These are phyloP conservation scores for Coniosporium apollinis DNA, from an alignment of 495 filamentous ascomycete species.

Conservation along the genomic window DNA sequence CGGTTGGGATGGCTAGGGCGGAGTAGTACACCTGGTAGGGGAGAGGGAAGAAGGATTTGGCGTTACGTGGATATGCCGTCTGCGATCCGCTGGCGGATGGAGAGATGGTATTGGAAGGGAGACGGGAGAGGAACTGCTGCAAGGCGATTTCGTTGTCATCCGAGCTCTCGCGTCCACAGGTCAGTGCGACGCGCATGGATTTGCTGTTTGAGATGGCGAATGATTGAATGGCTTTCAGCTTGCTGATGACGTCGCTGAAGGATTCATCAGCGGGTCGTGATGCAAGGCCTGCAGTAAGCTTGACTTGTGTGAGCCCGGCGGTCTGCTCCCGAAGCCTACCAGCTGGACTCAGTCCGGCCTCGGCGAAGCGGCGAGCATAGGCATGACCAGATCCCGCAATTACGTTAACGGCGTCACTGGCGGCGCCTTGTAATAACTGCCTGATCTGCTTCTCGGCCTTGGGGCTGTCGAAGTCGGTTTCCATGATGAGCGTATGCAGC, in stretches of 20 bases:
- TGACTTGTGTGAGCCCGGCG: slow-evolving; percentile 69
- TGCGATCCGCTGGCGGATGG: slow-evolving; percentile 19
- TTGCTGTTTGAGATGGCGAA: slow-evolving; percentile 47
- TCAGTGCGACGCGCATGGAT: slow-evolving; percentile 62
- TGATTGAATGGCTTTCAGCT: slow-evolving; percentile 72
- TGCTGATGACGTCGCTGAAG: slow-evolving; percentile 58
- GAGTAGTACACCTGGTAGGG: slow-evolving; percentile 97
- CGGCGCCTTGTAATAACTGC: slow-evolving; percentile 66
- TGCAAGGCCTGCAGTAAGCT: slow-evolving; percentile 60
- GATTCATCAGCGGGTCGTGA: slow-evolving; percentile 37
- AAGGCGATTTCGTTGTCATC: slow-evolving; percentile 55
- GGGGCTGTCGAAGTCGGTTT: slow-evolving; percentile 76
- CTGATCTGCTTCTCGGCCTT: slow-evolving; percentile 66
- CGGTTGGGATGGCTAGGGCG: slow-evolving; percentile 60
- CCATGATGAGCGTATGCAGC: slow-evolving; percentile 56
- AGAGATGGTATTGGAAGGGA: slow-evolving; percentile 31
- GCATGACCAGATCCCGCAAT: slow-evolving; percentile 77
- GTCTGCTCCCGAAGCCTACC: slow-evolving; percentile 63
- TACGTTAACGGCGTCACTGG: slow-evolving; percentile 79
- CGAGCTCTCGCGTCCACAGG: slow-evolving; percentile 58
- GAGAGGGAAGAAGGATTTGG: slow-evolving; percentile 78
- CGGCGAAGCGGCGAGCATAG: slow-evolving; percentile 67
- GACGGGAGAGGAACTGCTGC: slow-evolving; percentile 46
- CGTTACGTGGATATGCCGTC: slow-evolving; percentile 24
- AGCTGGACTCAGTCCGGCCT: slow-evolving; percentile 56